phyloP scores from a whole-genome alignment of 257 asterid genomes.

The Eucommia ulmoides region DNA sequence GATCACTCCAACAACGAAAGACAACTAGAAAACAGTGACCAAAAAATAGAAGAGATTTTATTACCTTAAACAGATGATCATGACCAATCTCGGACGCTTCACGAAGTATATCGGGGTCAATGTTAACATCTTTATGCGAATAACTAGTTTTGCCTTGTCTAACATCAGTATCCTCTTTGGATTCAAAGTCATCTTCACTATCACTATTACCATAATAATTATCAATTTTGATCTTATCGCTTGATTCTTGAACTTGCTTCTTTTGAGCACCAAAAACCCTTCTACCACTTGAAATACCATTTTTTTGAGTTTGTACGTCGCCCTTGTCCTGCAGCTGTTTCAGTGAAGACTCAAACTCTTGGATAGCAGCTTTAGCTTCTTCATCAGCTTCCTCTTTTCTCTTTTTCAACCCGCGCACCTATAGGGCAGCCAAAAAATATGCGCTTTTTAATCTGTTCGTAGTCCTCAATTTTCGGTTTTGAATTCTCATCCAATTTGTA shows the following conservation, averaged over 20 bases:
- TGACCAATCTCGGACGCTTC: conserved; percentile 49
- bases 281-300: conserved; percentile 47
- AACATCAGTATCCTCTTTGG: conserved; percentile 24
- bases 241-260: conserved; percentile 29
- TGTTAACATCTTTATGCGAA: conserved; percentile 28
- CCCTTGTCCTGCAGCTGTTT: conserved; percentile 38
- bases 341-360: conserved; percentile 62
- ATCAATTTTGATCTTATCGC: conserved; percentile 27
- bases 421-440: neutral
- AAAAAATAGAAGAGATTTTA: conserved; percentile 1
- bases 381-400: conserved; percentile 66
- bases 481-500: too few relatives aligned
- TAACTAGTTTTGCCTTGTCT: conserved; percentile 20
- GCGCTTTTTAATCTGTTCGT: neutral
- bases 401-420: conserved; percentile 68
- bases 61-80: conserved; percentile 67
- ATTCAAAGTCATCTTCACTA: conserved; percentile 46
- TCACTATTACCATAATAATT: conserved; percentile 63
- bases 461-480: too few relatives aligned
- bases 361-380: conserved; percentile 69
- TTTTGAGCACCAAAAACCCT: conserved; percentile 66
- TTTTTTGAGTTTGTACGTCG: conserved; percentile 17
- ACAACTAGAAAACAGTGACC: too few relatives aligned
- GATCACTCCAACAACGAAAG: too few relatives aligned
- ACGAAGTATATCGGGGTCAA: conserved; percentile 55